A percentile compares a stretch with the other conserved stretches of the same genome.
Conservation (phyloP, 2,329 filamentous ascomycete genomes). For the Ascochyta fabae region DNA sequence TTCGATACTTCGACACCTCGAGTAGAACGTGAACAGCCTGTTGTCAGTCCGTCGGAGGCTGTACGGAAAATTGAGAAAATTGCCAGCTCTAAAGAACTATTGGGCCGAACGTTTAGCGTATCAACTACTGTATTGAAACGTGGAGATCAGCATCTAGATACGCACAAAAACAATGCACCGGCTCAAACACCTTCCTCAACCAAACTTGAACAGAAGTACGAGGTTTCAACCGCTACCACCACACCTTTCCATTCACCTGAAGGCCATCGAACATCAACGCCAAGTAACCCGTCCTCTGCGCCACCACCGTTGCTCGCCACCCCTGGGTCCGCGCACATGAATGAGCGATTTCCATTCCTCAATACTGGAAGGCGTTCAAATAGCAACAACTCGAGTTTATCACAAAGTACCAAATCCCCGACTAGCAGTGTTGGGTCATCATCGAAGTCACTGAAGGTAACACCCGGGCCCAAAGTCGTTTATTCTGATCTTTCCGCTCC, state of each 20-base stretch:
- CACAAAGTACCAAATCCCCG: conserved; percentile 22
- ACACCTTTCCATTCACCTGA: background rate
- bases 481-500: conserved; percentile 33
- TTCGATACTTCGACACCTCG: conserved; percentile 16
- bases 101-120: too few species aligned
- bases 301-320: conserved; percentile 21
- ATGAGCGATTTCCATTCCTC: conserved; percentile 54
- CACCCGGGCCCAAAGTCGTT: conserved; percentile 19
- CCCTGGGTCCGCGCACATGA: conserved; percentile 49
- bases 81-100: background rate
- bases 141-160: too few species aligned
- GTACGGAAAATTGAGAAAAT: background rate
- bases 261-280: conserved; percentile 4
- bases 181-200: background rate
- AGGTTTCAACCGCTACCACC: background rate
- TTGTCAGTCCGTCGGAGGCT: background rate
- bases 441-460: conserved; percentile 15
- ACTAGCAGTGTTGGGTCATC: conserved; percentile 26
- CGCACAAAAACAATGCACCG: background rate
- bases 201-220: background rate
- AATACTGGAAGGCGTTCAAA: conserved; percentile 42
- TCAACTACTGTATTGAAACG: background rate
- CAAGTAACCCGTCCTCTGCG: conserved; percentile 13
- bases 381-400: conserved; percentile 32
- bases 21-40: background rate